phyloP scores from a whole-genome alignment of 2,329 filamentous ascomycete genomes.

The Fusarium sp. region DNA sequence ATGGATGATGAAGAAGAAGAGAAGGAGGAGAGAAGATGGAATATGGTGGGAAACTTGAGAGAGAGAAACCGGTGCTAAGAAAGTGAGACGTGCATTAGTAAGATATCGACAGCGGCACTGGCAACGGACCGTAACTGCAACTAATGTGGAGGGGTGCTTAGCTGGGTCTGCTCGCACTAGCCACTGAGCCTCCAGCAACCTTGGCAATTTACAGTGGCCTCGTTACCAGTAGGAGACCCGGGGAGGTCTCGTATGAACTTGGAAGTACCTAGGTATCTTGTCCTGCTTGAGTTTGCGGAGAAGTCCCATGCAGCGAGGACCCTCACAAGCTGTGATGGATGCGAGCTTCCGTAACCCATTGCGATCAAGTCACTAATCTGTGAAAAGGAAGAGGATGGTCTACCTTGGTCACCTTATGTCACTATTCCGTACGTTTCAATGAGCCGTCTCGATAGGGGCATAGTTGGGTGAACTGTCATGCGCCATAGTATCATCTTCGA shows the following conservation, averaged over 20 bases:
- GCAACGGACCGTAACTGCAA: neutral
- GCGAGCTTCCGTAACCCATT: neutral
- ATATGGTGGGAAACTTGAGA: neutral
- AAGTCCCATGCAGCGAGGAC: neutral
- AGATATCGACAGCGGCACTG: neutral
- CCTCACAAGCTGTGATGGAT: fast-evolving
- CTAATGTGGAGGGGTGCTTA: neutral
- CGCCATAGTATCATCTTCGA: too few relatives aligned
- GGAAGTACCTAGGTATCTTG: neutral
- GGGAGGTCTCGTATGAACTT: too few relatives aligned
- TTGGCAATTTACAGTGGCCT: neutral
- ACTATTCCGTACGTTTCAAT: neutral
- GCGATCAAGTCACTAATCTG: fast-evolving
- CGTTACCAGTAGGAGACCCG: fast-evolving
- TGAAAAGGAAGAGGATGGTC: too few relatives aligned
- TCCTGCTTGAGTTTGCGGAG: neutral
- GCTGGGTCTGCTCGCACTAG: neutral
- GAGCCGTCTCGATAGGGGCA: too few relatives aligned
- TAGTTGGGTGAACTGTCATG: fast-evolving
- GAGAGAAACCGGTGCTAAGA: neutral
- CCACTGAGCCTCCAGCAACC: neutral
- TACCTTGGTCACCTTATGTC: neutral
- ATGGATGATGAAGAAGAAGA: neutral
- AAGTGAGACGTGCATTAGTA: neutral
- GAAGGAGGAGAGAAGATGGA: too few relatives aligned